Evolutionary conservation across 2,329 filamentous ascomycete genomes (phyloP).

Genomic region (Penicillium sp.): DNA sequence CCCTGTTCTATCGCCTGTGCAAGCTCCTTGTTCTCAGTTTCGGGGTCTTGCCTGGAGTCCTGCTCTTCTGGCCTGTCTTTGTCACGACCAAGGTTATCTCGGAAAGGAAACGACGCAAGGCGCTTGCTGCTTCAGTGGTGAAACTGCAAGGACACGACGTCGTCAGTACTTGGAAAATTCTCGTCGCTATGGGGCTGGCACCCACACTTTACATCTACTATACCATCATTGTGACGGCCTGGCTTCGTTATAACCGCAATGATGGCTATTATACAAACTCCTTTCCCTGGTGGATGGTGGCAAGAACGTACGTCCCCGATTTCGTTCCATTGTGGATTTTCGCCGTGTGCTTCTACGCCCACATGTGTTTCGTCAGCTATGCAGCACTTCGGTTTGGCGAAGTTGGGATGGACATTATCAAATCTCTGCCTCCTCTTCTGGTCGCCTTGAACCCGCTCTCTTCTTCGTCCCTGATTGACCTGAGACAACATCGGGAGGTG

Average conservation of each 20-base stretch:
- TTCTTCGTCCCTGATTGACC: constrained; percentile 75
- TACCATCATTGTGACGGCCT: constrained; percentile 70
- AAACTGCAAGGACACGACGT: constrained; percentile 84
- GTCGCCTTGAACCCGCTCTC: constrained; percentile 81
- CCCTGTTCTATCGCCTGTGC: constrained; percentile 73
- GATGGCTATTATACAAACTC: constrained; percentile 58
- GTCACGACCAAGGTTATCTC: constrained; percentile 79
- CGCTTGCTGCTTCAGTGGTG: constrained; percentile 78
- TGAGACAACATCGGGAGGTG: constrained; percentile 70
- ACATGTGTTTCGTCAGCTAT: constrained; percentile 86
- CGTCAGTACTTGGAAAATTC: constrained; percentile 89
- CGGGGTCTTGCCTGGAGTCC: constrained; percentile 77
- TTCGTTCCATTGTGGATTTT: constrained; percentile 77
- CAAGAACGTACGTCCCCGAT: constrained; percentile 62
- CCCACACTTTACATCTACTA: constrained; percentile 80
- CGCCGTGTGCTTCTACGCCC: constrained; percentile 70
- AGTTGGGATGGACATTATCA: constrained; percentile 94
- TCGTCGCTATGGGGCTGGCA: constrained; percentile 77
- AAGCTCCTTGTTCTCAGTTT: constrained; percentile 75
- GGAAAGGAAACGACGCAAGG: constrained; percentile 74
- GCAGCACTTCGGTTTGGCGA: constrained; percentile 90
- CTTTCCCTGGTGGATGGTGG: constrained; percentile 27
- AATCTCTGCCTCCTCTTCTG: constrained; percentile 83
- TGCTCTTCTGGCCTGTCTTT: constrained; percentile 88
- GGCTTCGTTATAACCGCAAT: constrained; percentile 75